A percentile compares a stretch with the other conserved stretches of the same genome.
Conservation (phyloP, 2,329 filamentous ascomycete genomes). For the Colletotrichum eleusines region DNA sequence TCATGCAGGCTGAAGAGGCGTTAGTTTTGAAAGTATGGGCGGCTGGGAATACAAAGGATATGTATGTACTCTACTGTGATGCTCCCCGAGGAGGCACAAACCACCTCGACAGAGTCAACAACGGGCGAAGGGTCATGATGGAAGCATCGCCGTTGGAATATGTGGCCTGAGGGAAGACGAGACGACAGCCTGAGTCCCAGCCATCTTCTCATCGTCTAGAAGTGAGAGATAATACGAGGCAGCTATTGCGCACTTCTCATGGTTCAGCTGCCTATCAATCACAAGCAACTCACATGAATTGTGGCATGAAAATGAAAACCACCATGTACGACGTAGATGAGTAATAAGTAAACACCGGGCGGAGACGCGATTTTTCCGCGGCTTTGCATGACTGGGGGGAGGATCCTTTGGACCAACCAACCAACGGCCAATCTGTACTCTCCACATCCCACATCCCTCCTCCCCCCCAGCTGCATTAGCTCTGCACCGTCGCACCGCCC, state of each 20-base stretch:
- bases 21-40: conserved; percentile 41
- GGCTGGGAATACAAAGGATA: neutral
- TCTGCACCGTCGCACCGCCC: neutral
- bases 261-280: conserved; percentile 2
- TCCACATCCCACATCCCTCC: neutral
- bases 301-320: too few species aligned
- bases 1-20: conserved; percentile 61
- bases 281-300: neutral
- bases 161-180: conserved; percentile 25
- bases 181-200: conserved; percentile 29
- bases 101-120: conserved; percentile 59
- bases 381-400: neutral
- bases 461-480: conserved; percentile 1
- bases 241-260: neutral
- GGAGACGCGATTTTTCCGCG: conserved; percentile 28
- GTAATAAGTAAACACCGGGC: neutral
- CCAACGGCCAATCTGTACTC: neutral
- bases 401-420: conserved; percentile 19
- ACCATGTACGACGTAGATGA: conserved; percentile 16
- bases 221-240: neutral
- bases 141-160: conserved; percentile 32
- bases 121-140: conserved; percentile 37
- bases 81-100: conserved; percentile 62
- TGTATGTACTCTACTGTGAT: conserved; percentile 64
- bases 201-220: conserved; percentile 41